Conservation (phyloP, 2,329 filamentous ascomycete species). For the Trichoderma hamatum region DNA sequence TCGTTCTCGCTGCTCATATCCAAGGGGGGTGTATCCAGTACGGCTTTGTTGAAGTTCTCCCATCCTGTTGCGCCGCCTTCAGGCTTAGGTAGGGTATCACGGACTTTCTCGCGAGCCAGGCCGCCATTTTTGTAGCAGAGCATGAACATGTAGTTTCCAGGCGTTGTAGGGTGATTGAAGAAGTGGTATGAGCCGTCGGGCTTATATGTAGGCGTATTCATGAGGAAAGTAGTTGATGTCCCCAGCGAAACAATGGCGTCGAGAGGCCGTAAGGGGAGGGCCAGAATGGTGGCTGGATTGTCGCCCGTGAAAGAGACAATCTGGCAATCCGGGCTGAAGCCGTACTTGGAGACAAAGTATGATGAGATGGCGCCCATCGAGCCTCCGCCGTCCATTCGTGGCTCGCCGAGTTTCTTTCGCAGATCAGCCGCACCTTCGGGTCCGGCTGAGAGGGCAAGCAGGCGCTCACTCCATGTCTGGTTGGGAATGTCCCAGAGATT, state of each 20-base stretch:
- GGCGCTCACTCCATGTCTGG: conserved; percentile 71
- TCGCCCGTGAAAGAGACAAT: conserved; percentile 91
- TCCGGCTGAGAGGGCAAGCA: conserved; percentile 75
- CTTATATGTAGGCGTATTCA: conserved; percentile 91
- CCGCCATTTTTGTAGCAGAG: conserved; percentile 99
- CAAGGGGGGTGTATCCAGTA: conserved; percentile 69
- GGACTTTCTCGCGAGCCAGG: conserved; percentile 85
- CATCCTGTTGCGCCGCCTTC: conserved; percentile 59
- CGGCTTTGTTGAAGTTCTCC: conserved; percentile 77
- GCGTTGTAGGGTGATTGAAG: conserved; percentile 94
- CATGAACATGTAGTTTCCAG: conserved; percentile 99
- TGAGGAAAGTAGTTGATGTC: conserved; percentile 95
- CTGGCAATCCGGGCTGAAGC: conserved; percentile 73
- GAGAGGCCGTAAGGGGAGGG: conserved; percentile 80
- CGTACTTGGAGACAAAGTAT: conserved; percentile 80
- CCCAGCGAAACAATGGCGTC: conserved; percentile 95
- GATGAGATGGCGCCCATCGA: conserved; percentile 73
- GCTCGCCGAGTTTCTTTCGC: conserved; percentile 76
- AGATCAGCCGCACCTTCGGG: conserved; percentile 64
- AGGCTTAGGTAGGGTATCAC: conserved; percentile 71
- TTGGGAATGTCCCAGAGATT: conserved; percentile 89
- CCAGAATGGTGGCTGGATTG: conserved; percentile 93
- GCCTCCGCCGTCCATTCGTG: conserved; percentile 77
- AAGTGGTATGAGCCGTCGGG: conserved; percentile 93
- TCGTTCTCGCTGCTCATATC: conserved; percentile 59